Evolutionary conservation across 805 yeast genomes (phyloP), one percentile per base, ranked within the genome.

Genomic region (Lachancea sp.): DNA sequence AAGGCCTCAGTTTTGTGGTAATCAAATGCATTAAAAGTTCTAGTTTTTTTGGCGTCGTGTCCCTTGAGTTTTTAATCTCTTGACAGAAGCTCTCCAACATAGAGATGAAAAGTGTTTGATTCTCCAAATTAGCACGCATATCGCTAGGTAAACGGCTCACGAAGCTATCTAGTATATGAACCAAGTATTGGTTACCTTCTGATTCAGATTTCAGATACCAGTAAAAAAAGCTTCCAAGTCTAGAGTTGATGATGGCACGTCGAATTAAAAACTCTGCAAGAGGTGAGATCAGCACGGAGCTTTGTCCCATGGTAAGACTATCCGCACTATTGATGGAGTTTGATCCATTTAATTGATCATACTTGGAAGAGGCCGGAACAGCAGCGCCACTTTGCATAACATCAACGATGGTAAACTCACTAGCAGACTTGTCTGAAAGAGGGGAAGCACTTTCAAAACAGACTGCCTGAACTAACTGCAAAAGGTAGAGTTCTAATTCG

Each of bases 181-280:
- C 51, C 63, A 78, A 18, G 68, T 64, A 24, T 2, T 72, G 73
- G 30, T 71, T 74, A 42, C 85, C 96, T 52, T 82, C 86, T 22
- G 82, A 75, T 54, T 90, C 97, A 2, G 94, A 95, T 48, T 80
- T 81, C 37, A 92, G 73, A 56, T 82, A 86, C 97, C 98, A 92
- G 60, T 86, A 89, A 45, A 94, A 77, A 55, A 75, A 86, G 55
- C 80, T 88, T 0, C 95, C 92, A 29, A 94, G 66, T 15, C 74
- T 67, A 16, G 74, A 72, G 55, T 82, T 83, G 15, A 72, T 65
- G 1, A 80, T 67, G 0, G 95, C 79, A 34, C 90, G 70, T 20
- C 78, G 78, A 30, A 89, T 80, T 29, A 92, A 65, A 55, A 90
- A 88, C 38, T 77, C 75, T 1, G 86, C 84, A 38, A 83, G 63